phyloP scores from a whole-genome alignment of 1,139 yeast genomes.

The Suhomyces maxii region DNA sequence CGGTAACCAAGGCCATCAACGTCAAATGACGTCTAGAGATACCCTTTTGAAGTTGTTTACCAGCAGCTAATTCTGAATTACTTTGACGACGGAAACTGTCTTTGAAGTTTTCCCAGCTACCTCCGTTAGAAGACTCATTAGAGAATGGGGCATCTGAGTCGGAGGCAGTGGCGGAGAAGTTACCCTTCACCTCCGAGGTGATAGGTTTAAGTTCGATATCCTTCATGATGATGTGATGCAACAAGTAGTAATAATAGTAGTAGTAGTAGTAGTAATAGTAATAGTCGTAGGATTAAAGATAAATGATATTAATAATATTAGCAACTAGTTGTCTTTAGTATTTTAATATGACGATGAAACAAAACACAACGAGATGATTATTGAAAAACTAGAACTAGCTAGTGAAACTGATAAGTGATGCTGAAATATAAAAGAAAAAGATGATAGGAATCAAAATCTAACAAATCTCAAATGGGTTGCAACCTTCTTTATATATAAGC shows the following conservation, averaged over 20 bases:
- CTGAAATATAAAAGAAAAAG: too few species aligned
- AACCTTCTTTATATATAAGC: too few species aligned
- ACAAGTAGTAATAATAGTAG: background rate
- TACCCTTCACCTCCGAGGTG: conserved; percentile 19
- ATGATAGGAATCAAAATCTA: too few species aligned
- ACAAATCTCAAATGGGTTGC: too few species aligned
- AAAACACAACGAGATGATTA: too few species aligned
- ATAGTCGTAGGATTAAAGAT: too few species aligned
- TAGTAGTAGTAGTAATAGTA: too few species aligned
- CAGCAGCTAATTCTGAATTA: conserved; percentile 22
- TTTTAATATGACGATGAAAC: too few species aligned
- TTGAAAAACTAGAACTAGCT: too few species aligned
- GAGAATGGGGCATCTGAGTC: conserved; percentile 18
- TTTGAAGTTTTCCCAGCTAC: conserved; percentile 25
- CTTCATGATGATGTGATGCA: conserved; percentile 4
- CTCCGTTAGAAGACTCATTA: conserved; percentile 11
- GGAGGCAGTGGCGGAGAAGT: conserved; percentile 13
- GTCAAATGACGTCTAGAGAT: conserved; percentile 38
- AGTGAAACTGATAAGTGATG: too few species aligned
- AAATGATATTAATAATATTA: too few species aligned
- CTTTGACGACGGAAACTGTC: conserved; percentile 33
- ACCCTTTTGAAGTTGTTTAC: conserved; percentile 33
- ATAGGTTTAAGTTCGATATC: conserved; percentile 19
- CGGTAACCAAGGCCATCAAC: conserved; percentile 40
- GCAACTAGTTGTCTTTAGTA: too few species aligned